Conservation (phyloP, 768 basidiomycete genomes). For the Pisolithus albus region DNA sequence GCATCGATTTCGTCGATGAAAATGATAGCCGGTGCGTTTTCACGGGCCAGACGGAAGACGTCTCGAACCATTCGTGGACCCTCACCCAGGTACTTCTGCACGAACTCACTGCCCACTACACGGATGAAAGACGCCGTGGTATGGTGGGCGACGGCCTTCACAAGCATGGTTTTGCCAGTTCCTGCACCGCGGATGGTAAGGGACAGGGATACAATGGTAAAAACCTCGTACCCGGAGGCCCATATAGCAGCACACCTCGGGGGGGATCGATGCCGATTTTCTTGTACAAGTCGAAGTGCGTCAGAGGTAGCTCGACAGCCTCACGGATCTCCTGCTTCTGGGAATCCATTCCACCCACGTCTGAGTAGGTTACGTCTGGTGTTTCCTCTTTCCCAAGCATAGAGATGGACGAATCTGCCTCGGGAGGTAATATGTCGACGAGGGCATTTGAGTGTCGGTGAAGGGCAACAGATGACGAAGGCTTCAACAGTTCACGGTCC, state of each 20-base stretch:
- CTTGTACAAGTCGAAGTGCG: slow-evolving; percentile 97
- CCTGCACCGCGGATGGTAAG: slow-evolving; percentile 41
- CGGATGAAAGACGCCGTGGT: slow-evolving; percentile 97
- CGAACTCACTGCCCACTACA: slow-evolving; percentile 97
- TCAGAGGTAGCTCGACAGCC: slow-evolving; percentile 92
- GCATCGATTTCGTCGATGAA: slow-evolving; percentile 99
- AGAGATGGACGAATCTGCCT: slow-evolving; percentile 94
- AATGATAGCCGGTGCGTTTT: slow-evolving; percentile 96
- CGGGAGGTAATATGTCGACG: slow-evolving; percentile 96
- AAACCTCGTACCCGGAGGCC: slow-evolving; percentile 73
- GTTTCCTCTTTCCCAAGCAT: slow-evolving; percentile 94
- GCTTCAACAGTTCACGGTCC: slow-evolving; percentile 95
- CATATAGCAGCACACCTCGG: slow-evolving; percentile 92
- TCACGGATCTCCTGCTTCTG: slow-evolving; percentile 99
- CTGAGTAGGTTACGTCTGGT: slow-evolving; percentile 88
- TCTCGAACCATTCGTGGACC: slow-evolving; percentile 99
- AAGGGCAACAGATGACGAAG: slow-evolving; percentile 94
- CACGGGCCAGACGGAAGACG: slow-evolving; percentile 94
- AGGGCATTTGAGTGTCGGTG: slow-evolving; percentile 98
- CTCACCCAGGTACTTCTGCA: slow-evolving; percentile 99
- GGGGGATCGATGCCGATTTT: slow-evolving; percentile 99
- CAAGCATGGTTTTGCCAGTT: slow-evolving; percentile 99
- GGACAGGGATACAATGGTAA: background rate
- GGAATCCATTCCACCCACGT: slow-evolving; percentile 94
- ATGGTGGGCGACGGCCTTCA: slow-evolving; percentile 98